Evolutionary conservation across 2,329 filamentous ascomycete species (phyloP).

Genomic region (Aspergillus brunneoviolaceus): DNA sequence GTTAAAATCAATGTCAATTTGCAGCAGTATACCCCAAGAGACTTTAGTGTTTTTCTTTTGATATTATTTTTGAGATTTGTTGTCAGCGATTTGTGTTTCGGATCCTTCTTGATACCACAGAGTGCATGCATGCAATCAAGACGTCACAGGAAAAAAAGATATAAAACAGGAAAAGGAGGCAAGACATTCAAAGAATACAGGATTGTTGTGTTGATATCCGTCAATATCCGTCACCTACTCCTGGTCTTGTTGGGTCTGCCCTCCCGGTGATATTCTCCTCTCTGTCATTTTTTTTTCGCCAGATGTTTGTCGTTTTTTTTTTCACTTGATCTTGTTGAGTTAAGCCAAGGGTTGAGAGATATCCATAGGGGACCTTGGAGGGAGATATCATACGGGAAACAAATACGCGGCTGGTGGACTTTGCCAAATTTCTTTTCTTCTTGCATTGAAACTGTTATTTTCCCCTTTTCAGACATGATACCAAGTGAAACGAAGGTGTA

Average conservation of each 20-base stretch:
- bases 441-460: conserved; percentile 13
- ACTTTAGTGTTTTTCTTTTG: conserved; percentile 28
- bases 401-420: conserved; percentile 10
- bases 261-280: conserved; percentile 2
- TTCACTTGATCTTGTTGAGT: neutral
- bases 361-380: no score
- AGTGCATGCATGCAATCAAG: conserved; percentile 22
- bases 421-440: neutral
- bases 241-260: neutral
- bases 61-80: conserved; percentile 45
- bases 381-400: neutral
- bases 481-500: conserved; percentile 31
- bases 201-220: neutral
- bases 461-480: conserved; percentile 23
- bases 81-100: conserved; percentile 25
- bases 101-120: conserved; percentile 33
- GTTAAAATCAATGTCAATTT: conserved; percentile 62
- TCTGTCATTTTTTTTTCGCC: neutral
- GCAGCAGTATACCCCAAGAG: conserved; percentile 48
- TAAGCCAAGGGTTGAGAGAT: no score
- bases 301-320: neutral
- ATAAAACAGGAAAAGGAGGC: conserved; percentile 8
- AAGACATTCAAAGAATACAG: conserved; percentile 3
- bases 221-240: neutral
- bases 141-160: conserved; percentile 9